Evolutionary conservation across 1,284 basidiomycete species (phyloP), one percentile per base, ranked within the genome.

Genomic region (Malassezia sympodialis): DNA sequence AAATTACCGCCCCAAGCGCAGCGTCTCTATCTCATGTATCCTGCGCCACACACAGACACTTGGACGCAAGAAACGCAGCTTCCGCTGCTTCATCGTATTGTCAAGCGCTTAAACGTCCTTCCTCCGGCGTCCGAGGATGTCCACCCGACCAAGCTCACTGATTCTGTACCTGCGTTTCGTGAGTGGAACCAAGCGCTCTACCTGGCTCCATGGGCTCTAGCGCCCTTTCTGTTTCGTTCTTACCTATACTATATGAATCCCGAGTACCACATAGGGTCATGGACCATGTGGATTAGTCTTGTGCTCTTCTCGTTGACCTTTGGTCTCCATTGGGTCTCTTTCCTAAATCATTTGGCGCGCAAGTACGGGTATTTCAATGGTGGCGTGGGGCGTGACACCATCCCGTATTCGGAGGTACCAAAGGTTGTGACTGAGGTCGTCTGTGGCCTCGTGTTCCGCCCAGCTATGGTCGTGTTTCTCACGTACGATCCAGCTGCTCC

Each of bases 351-450:
- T 4, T 58, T 70, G 50, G 46, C 58, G 12, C 31, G 34, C 0
- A 56, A 49, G 32, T 66, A 65, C n/a, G 70, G 70, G 3, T 69
- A 60, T 47, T 64, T 72, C 31, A 67, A 72, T 42, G 58, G 60
- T 15, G 40, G 24, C 1, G 46, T 40, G 1, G 37, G 48, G 1
- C 48, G 69, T 7, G 68, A 72, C 52, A 63, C 62, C 11, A 56
- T 72, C 0, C 68, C 68, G 0, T 66, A 65, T 51, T 46, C 51
- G 2, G 52, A 64, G 23, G 53, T 49, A 0, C 31, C 17, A 10
- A 56, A 58, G 19, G 58, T 68, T 0, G 43, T 58, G 0, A 27
- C 57, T 8, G 61, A 61, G 0, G 41, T 67, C 39, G 40, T 66
- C 1, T 51, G 51, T 8, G 59, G 37, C 19, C n/a, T 53, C 4